Conservation (phyloP, 164 flowering plant genomes). For the Chloranthus sessilifolius region DNA sequence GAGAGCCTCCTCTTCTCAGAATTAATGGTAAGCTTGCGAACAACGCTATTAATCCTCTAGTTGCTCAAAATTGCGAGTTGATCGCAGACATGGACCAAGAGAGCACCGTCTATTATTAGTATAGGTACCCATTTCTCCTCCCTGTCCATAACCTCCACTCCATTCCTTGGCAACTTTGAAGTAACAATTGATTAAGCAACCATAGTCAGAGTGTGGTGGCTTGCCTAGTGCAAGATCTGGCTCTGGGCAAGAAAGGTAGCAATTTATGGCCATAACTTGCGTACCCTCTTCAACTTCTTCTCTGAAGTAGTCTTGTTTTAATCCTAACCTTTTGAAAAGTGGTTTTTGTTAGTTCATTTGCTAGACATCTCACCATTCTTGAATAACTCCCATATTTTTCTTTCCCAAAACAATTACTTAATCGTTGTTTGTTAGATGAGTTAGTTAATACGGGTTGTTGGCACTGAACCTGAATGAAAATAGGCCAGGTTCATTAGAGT, state of each 20-base stretch:
- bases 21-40: slow-evolving; percentile 82
- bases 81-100: slow-evolving; percentile 9
- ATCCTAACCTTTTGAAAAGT: slow-evolving; percentile 35
- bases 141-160: slow-evolving; percentile 15
- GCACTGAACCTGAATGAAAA: no score
- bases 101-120: not conserved
- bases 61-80: slow-evolving; percentile 9
- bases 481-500: no score
- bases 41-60: slow-evolving; percentile 18
- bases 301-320: slow-evolving; percentile 13
- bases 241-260: slow-evolving; percentile 10
- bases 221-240: slow-evolving; percentile 6
- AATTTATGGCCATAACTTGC: slow-evolving; percentile 10
- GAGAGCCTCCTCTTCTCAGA: no score
- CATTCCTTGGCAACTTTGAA: slow-evolving; percentile 11
- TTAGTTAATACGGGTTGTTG: no score
- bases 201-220: slow-evolving; percentile 9
- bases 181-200: slow-evolving; percentile 1
- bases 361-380: no score
- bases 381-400: no score
- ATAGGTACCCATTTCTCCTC: not conserved
- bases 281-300: slow-evolving; percentile 5
- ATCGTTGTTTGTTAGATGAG: no score
- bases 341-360: slow-evolving; percentile 23
- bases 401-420: no score